A percentile compares a stretch with the other conserved stretches of the same genome.
Evolutionary conservation across 2,329 filamentous ascomycete species (phyloP).

Genomic region (Sclerotinia glacialis): DNA sequence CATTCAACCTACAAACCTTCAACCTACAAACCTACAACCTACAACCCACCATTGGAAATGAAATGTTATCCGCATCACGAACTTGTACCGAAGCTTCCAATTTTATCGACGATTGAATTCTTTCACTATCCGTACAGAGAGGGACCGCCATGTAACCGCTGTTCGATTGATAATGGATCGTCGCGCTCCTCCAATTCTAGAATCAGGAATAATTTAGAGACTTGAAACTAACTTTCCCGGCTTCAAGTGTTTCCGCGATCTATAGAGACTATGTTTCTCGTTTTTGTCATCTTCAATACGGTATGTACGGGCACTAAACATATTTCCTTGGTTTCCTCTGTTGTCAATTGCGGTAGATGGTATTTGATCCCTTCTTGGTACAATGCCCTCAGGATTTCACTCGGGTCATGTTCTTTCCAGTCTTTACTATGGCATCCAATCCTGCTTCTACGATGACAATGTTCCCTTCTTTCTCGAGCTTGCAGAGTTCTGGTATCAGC

Average conservation of each 20-base stretch:
- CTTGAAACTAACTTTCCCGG: background rate
- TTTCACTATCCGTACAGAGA: background rate
- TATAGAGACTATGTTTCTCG: background rate
- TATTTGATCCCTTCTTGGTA: background rate
- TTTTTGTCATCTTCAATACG: background rate
- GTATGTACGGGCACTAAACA: background rate
- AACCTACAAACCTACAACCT: background rate
- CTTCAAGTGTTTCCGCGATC: slow-evolving; percentile 1
- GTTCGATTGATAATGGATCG: background rate
- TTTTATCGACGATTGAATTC: background rate
- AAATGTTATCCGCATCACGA: background rate
- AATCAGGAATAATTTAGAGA: background rate
- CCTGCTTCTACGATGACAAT: background rate
- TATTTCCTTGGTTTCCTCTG: background rate
- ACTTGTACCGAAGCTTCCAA: background rate
- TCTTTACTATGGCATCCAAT: background rate
- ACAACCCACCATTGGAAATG: background rate
- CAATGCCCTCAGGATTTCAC: background rate
- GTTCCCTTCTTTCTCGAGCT: background rate
- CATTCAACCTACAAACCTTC: background rate
- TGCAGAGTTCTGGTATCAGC: background rate
- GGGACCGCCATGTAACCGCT: background rate
- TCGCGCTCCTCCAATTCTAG: background rate
- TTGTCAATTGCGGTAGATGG: background rate
- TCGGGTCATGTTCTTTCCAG: background rate